Percentiles rank a stretch among this genome's conserved stretches.
Conservation (phyloP, 176 grass and related monocot genomes). For the Raddia guianensis region DNA sequence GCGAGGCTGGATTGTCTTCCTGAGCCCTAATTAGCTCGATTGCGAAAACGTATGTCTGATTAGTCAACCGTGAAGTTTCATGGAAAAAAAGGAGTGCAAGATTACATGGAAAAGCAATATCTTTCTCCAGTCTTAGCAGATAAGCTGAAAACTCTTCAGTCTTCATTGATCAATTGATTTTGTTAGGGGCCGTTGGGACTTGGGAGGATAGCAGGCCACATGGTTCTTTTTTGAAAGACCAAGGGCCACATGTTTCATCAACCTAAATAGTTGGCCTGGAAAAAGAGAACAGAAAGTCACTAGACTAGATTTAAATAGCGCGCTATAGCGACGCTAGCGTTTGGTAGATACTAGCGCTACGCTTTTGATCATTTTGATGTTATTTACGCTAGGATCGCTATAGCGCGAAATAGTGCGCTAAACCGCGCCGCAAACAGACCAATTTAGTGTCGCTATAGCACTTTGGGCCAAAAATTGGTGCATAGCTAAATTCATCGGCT, state of each 20-base stretch:
- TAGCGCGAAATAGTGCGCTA: too few relatives aligned
- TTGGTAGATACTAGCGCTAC: too few relatives aligned
- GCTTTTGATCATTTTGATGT: too few relatives aligned
- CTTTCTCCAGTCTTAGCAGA: background rate
- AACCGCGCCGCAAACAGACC: too few relatives aligned
- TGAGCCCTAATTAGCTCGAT: background rate
- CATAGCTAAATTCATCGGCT: too few relatives aligned
- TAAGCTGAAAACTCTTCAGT: background rate
- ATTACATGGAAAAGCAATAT: background rate
- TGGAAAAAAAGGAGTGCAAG: background rate
- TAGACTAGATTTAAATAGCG: too few relatives aligned
- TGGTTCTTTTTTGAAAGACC: background rate
- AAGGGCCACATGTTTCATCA: background rate
- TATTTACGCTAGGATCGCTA: too few relatives aligned
- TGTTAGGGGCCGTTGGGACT: background rate
- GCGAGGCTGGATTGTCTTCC: background rate
- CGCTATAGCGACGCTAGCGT: too few relatives aligned
- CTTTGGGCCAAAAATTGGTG: too few relatives aligned
- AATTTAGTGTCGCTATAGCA: too few relatives aligned
- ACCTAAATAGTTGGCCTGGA: constrained; percentile 2
- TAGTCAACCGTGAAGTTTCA: background rate
- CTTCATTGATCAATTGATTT: background rate
- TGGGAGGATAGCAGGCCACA: background rate
- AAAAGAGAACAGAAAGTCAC: constrained; percentile 1
- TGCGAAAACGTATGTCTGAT: background rate